Evolutionary conservation across 2,329 filamentous ascomycete genomes (phyloP), one percentile per base, ranked within the genome.

Genomic region (Pseudocercospora vitis): DNA sequence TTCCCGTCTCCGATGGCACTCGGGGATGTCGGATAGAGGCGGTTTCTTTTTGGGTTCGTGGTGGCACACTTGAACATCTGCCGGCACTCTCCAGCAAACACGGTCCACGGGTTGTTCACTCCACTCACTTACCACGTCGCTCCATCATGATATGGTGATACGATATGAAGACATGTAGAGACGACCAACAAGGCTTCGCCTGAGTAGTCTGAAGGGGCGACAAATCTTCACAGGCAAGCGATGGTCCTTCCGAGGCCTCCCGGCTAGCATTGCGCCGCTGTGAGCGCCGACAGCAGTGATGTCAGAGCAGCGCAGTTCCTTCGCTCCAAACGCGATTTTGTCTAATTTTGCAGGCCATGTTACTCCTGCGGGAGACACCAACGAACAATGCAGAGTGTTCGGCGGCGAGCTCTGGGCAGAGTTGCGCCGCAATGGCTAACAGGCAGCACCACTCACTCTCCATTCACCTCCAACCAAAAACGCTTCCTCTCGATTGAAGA

Each of bases 401-500:
- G 46, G 32, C 50, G 46, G 23, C 31, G 37, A 28, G 33, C 50
- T 21, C 19, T 50, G 28, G 23, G 31, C 26, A 35, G 44, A 23
- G 24, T 49, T 8, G 24, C 49, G 24, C 46, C 45, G 19, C 50
- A 50, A 14, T 29, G 28, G 18, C 21, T 47, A 4, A 42, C 40
- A 14, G 33, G 48, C 7, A 35, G 26, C 35, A 39, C 35, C 11
- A 35, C 16, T 26, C 12, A 33, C n/a, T n/a, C n/a, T n/a, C n/a
- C 9, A 32, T 33, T 50, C 14, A 46, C 42, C n/a, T 14, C 16
- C 2, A 46, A 14, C 2, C 62, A 61, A 23, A 53, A 50, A 50
- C 57, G 64, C 31, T 16, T 46, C 28, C 57, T 65, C 14, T 59
- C 64, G 2, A 63, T 64, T 12, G 53, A 64, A 31, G 50, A 65